phyloP scores from a whole-genome alignment of 768 basidiomycete species.

The Mycena metata region DNA sequence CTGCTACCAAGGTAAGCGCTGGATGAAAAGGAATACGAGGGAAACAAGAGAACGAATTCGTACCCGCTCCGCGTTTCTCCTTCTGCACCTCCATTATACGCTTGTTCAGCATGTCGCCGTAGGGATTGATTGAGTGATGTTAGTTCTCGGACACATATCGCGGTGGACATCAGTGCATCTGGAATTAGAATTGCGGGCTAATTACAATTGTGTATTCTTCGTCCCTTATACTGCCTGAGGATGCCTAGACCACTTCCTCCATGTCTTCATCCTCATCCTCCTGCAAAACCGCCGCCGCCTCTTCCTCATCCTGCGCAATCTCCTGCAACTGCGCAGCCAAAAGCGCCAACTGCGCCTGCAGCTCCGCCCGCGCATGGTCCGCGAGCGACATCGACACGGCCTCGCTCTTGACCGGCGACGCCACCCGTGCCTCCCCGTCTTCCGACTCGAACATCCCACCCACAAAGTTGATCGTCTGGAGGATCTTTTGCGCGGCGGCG shows the following conservation, averaged over 20 bases:
- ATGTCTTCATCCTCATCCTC: too few relatives aligned
- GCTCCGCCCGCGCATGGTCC: constrained; percentile 68
- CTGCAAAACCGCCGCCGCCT: too few relatives aligned
- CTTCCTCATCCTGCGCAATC: constrained; percentile 67
- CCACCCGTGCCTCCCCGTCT: constrained; percentile 22
- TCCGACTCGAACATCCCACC: constrained; percentile 29
- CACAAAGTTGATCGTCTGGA: constrained; percentile 60
- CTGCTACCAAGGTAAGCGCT: constrained; percentile 35
- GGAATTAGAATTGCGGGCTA: too few relatives aligned
- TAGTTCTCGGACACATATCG: too few relatives aligned
- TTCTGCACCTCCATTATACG: constrained; percentile 72
- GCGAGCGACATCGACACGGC: constrained; percentile 45
- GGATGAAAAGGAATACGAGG: background rate
- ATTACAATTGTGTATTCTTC: too few relatives aligned
- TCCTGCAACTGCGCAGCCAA: constrained; percentile 81
- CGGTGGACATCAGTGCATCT: too few relatives aligned
- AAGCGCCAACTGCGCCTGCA: constrained; percentile 81
- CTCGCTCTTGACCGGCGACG: constrained; percentile 26
- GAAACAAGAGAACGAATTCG: constrained; percentile 1
- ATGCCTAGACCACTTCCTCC: too few relatives aligned
- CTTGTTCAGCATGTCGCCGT: constrained; percentile 89
- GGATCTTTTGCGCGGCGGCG: constrained; percentile 66
- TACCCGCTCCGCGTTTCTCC: constrained; percentile 56
- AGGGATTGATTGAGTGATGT: constrained; percentile 92
- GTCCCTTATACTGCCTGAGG: too few relatives aligned